These are phyloP conservation scores for Aspergillus glaucus DNA, from an alignment of 2,329 filamentous ascomycete species.

Conservation along the genomic window DNA sequence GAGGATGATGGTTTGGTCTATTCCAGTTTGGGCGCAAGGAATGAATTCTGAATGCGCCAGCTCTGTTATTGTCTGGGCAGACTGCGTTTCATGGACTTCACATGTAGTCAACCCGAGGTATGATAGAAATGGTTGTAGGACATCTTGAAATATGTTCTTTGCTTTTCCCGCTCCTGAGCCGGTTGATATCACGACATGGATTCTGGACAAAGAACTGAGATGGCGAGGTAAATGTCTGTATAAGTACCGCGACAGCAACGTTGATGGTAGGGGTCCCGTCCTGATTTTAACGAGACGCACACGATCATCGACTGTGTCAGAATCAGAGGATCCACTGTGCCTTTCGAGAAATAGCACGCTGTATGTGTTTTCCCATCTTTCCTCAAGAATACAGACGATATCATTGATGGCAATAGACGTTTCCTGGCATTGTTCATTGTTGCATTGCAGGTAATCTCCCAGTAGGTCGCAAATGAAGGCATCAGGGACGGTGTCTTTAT, in stretches of 20 bases:
- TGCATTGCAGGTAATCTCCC: constrained; percentile 14
- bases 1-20: constrained; percentile 61
- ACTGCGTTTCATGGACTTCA: constrained; percentile 57
- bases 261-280: constrained; percentile 10
- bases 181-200: constrained; percentile 63
- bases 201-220: constrained; percentile 9
- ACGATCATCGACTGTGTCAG: constrained; percentile 1
- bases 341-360: constrained; percentile 18
- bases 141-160: constrained; percentile 47
- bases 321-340: background rate
- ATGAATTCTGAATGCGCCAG: constrained; percentile 51
- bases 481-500: background rate
- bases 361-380: constrained; percentile 5
- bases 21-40: constrained; percentile 42
- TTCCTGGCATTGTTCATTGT: constrained; percentile 7
- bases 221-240: constrained; percentile 16
- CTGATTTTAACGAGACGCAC: constrained; percentile 12
- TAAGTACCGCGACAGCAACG: constrained; percentile 12
- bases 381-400: constrained; percentile 19
- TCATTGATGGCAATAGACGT: constrained; percentile 12
- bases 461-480: constrained; percentile 4
- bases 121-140: constrained; percentile 52
- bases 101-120: constrained; percentile 45
- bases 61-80: constrained; percentile 56
- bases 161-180: constrained; percentile 59